Conservation (phyloP, 768 basidiomycete species). For the Vararia minispora region DNA sequence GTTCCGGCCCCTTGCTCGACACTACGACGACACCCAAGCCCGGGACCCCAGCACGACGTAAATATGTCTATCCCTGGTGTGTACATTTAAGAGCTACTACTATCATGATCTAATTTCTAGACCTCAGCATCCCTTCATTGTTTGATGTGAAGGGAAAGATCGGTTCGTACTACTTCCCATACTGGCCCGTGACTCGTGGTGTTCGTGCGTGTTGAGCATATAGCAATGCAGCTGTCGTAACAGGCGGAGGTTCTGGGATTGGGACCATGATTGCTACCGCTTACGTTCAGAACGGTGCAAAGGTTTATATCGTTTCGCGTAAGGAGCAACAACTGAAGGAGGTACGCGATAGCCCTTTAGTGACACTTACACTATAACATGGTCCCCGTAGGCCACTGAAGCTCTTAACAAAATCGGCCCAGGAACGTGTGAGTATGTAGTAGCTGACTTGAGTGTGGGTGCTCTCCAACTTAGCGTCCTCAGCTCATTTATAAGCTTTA, state of each 20-base stretch:
- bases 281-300: slow-evolving; percentile 77
- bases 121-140: slow-evolving; percentile 8
- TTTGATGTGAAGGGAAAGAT: slow-evolving; percentile 14
- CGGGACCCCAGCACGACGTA: no score
- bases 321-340: slow-evolving; percentile 72
- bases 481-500: slow-evolving; percentile 22
- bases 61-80: no score
- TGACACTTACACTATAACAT: no score
- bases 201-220: background rate
- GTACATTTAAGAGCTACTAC: no score
- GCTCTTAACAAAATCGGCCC: slow-evolving; percentile 51
- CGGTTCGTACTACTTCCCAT: slow-evolving; percentile 10
- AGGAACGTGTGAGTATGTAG: slow-evolving; percentile 60
- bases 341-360: slow-evolving; percentile 25
- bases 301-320: slow-evolving; percentile 82
- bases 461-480: background rate
- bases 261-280: slow-evolving; percentile 79
- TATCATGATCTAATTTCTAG: slow-evolving; percentile 2
- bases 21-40: no score
- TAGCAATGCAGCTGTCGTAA: slow-evolving; percentile 50
- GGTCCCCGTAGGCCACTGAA: slow-evolving; percentile 24
- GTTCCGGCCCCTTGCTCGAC: no score
- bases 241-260: slow-evolving; percentile 76
- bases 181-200: no score
- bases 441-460: slow-evolving; percentile 64